phyloP scores from a whole-genome alignment of 108 stramenopile species.

The Aurantiochytrium sp. region DNA sequence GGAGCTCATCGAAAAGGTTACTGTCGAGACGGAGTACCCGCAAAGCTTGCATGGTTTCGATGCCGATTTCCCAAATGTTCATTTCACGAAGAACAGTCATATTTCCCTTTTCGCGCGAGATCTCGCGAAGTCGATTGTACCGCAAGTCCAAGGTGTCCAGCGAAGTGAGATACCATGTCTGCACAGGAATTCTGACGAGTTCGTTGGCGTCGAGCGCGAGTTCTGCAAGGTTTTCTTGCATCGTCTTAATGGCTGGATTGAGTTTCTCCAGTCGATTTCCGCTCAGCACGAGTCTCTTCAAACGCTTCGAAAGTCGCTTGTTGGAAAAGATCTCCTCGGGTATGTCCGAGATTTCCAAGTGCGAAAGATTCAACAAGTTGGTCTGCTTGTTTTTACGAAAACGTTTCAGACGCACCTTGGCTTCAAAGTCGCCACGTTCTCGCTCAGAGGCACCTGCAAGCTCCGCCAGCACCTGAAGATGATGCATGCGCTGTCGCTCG shows the following conservation, averaged over 20 bases:
- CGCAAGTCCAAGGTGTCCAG: background rate
- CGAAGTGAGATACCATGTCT: background rate
- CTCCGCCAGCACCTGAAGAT: background rate
- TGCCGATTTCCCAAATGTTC: constrained; percentile 7
- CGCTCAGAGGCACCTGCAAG: background rate
- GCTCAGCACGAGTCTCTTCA: background rate
- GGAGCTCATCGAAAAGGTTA: background rate
- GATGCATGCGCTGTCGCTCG: background rate
- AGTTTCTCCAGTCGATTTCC: background rate
- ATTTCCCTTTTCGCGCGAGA: background rate
- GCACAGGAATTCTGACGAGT: background rate
- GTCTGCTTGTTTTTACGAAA: background rate
- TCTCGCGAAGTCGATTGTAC: background rate
- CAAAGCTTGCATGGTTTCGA: background rate
- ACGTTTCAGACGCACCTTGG: background rate
- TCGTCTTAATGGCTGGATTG: background rate
- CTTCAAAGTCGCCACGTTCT: background rate
- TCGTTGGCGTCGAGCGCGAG: background rate
- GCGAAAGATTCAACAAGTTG: background rate
- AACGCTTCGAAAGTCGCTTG: background rate
- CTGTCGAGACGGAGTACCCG: background rate
- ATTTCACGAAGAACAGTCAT: background rate
- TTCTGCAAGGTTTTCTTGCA: background rate
- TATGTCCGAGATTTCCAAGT: background rate
- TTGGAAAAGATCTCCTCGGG: background rate